phyloP scores from a whole-genome alignment of 2,329 filamentous ascomycete species.

The Thermoascus crustaceus region DNA sequence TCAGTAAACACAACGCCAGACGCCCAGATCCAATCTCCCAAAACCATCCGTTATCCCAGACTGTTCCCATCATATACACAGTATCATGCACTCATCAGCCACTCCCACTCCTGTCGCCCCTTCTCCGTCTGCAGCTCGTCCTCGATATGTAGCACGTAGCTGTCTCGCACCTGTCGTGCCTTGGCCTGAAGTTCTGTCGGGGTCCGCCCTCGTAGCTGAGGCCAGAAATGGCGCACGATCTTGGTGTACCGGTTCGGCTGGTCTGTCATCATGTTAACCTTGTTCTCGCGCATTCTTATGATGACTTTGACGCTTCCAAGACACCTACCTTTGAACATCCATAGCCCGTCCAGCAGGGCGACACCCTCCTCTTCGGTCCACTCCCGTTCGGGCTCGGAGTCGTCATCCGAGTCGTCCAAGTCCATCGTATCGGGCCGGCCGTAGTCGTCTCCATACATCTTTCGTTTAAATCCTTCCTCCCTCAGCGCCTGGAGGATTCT shows the following conservation, averaged over 20 bases:
- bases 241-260: slow-evolving; percentile 16
- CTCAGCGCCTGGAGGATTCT: slow-evolving; percentile 10
- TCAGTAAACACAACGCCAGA: too few species aligned
- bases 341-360: slow-evolving; percentile 19
- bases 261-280: slow-evolving; percentile 5
- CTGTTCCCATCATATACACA: neutral
- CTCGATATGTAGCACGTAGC: slow-evolving; percentile 4
- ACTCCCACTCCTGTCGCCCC: slow-evolving; percentile 13
- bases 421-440: too few species aligned
- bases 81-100: slow-evolving; percentile 14
- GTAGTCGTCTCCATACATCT: too few species aligned
- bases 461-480: neutral
- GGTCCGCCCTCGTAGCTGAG: slow-evolving; percentile 10
- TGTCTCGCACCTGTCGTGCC: slow-evolving; percentile 9
- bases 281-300: too few species aligned
- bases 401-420: slow-evolving; percentile 3
- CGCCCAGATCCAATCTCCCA: too few species aligned
- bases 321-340: slow-evolving; percentile 13
- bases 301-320: too few species aligned
- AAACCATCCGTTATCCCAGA: too few species aligned
- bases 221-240: slow-evolving; percentile 14
- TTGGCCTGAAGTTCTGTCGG: slow-evolving; percentile 13
- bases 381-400: slow-evolving; percentile 4
- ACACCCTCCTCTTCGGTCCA: slow-evolving; percentile 18
- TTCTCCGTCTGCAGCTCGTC: slow-evolving; percentile 11